Evolutionary conservation across 441 rosid species (phyloP).

Genomic region (Daphne laureola): DNA sequence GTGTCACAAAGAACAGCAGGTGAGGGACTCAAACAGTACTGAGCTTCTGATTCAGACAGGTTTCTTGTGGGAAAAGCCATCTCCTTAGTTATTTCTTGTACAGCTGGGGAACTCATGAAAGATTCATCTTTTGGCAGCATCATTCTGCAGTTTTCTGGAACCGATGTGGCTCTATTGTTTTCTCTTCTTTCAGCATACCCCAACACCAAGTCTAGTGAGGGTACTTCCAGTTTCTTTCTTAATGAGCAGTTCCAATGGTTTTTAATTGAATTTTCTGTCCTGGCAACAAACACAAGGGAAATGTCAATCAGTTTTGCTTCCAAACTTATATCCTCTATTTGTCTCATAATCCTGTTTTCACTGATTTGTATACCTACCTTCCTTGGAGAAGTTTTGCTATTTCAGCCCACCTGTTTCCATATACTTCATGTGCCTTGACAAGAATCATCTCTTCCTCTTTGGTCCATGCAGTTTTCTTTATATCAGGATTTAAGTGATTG

Average conservation of each 20-base stretch:
- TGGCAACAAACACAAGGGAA: slow-evolving; percentile 8
- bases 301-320: neutral
- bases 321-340: too few relatives aligned
- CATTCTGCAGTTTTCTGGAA: neutral
- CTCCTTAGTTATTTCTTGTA: slow-evolving; percentile 6
- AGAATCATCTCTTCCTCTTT: slow-evolving; percentile 34
- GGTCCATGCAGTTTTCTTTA: slow-evolving; percentile 31
- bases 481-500: slow-evolving; percentile 39
- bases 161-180: neutral
- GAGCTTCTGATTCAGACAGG: neutral
- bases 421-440: slow-evolving; percentile 18
- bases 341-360: neutral
- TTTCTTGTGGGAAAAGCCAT: neutral
- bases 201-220: slow-evolving; percentile 13
- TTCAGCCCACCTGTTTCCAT: slow-evolving; percentile 42
- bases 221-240: slow-evolving; percentile 26
- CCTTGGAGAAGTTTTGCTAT: slow-evolving; percentile 38
- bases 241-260: slow-evolving; percentile 42
- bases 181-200: slow-evolving; percentile 8
- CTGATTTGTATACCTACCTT: slow-evolving; percentile 20
- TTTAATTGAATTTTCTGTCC: slow-evolving; percentile 40
- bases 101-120: neutral
- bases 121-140: slow-evolving; percentile 1
- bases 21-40: slow-evolving; percentile 6
- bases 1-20: neutral